Evolutionary conservation across 139 green algal genomes (phyloP).

Genomic region (Chlorella vulgaris): DNA sequence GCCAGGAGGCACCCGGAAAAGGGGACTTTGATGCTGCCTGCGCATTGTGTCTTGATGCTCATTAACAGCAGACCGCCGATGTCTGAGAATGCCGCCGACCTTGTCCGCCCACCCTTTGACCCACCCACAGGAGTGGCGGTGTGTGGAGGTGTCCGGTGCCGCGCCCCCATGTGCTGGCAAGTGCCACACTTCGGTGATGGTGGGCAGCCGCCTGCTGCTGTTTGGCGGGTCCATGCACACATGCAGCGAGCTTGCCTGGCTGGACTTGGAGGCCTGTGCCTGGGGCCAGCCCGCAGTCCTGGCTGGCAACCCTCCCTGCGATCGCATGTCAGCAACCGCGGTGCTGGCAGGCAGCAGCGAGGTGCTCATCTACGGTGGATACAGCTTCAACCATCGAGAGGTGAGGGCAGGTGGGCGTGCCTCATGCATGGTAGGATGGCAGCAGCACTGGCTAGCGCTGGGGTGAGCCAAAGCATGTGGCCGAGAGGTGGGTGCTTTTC

Average conservation of each 20-base stretch:
- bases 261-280: not conserved
- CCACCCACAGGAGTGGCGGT: constrained; percentile 8
- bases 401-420: not conserved
- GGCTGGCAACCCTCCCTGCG: not conserved
- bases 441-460: too few species aligned
- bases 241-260: constrained; percentile 16
- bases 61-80: too few species aligned
- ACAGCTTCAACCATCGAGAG: not conserved
- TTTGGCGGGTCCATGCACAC: constrained; percentile 21
- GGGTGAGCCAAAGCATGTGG: not conserved
- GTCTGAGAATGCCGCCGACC: too few species aligned
- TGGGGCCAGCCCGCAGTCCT: not conserved
- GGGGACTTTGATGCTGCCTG: too few species aligned
- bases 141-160: not conserved
- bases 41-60: too few species aligned
- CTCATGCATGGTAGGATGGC: not conserved
- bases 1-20: too few species aligned
- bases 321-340: not conserved
- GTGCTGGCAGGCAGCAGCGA: constrained; percentile 5
- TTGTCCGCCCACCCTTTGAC: too few species aligned
- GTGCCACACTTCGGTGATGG: constrained; percentile 1
- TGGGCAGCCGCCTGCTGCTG: constrained; percentile 23
- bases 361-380: constrained; percentile 12
- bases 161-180: constrained; percentile 16
- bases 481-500: not conserved